phyloP scores from a whole-genome alignment of 2,329 filamentous ascomycete genomes.

The Lachnellula arida region DNA sequence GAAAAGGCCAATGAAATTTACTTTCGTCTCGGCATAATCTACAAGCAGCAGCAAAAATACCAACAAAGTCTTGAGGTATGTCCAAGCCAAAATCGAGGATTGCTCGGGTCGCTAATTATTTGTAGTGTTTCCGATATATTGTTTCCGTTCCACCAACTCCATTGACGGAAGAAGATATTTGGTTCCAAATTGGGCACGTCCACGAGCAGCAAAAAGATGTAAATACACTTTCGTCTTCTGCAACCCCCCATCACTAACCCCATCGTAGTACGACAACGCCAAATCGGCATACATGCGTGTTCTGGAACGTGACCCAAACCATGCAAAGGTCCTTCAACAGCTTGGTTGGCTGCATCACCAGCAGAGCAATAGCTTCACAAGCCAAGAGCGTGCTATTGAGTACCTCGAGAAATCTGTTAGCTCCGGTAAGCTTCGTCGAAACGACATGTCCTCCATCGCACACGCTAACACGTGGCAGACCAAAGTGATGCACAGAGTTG shows the following conservation, averaged over 20 bases:
- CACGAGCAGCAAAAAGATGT: slow-evolving; percentile 99
- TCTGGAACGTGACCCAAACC: slow-evolving; percentile 88
- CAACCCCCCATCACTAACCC: slow-evolving; percentile 26
- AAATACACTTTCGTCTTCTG: slow-evolving; percentile 39
- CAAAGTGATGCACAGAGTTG: slow-evolving; percentile 95
- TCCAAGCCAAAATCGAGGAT: slow-evolving; percentile 15
- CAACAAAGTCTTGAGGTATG: slow-evolving; percentile 82
- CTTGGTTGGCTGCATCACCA: slow-evolving; percentile 97
- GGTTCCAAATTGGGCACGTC: slow-evolving; percentile 99
- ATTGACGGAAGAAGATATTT: slow-evolving; percentile 95
- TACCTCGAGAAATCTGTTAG: slow-evolving; percentile 95
- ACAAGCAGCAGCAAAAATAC: slow-evolving; percentile 97
- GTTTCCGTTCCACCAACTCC: slow-evolving; percentile 88
- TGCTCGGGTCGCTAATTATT: slow-evolving; percentile 13
- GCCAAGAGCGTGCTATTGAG: slow-evolving; percentile 93
- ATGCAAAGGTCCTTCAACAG: slow-evolving; percentile 97
- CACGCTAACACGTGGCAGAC: slow-evolving; percentile 52
- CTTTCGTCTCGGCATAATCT: slow-evolving; percentile 97
- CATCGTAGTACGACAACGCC: slow-evolving; percentile 75
- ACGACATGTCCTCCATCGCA: slow-evolving; percentile 19
- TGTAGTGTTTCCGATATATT: slow-evolving; percentile 95
- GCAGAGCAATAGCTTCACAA: slow-evolving; percentile 84
- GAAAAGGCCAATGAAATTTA: slow-evolving; percentile 99
- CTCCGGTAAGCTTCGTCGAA: slow-evolving; percentile 60
- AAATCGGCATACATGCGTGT: slow-evolving; percentile 91